These are phyloP conservation scores for Selaginella tamariscina DNA, from an alignment of 75 land plant species.

Conservation along the genomic window DNA sequence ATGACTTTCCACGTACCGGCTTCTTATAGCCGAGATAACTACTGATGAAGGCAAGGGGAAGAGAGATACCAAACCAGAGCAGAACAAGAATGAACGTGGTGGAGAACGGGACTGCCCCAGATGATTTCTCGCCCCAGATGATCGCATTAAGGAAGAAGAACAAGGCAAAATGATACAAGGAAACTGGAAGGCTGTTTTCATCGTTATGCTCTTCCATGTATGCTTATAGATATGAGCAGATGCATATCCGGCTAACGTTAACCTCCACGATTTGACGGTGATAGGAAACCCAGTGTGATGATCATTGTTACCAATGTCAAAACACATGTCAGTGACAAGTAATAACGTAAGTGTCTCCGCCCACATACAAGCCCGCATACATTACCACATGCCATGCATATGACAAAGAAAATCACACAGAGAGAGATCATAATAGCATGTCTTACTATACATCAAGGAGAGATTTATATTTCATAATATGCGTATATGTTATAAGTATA, in stretches of 20 bases:
- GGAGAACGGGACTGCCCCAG: neutral
- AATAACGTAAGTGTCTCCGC: too few species aligned
- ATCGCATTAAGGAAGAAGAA: slow-evolving; percentile 39
- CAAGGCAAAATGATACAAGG: slow-evolving; percentile 26
- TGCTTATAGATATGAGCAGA: slow-evolving; percentile 33
- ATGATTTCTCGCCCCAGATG: too few species aligned
- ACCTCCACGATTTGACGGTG: slow-evolving; percentile 41
- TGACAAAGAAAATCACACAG: too few species aligned
- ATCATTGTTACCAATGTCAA: slow-evolving; percentile 46
- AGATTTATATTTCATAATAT: too few species aligned
- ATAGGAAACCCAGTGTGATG: slow-evolving; percentile 37
- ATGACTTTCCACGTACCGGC: too few species aligned
- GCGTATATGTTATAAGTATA: too few species aligned
- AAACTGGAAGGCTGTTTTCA: slow-evolving; percentile 28
- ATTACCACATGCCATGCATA: too few species aligned
- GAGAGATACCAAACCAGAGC: neutral
- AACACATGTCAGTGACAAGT: too few species aligned
- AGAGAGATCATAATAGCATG: too few species aligned
- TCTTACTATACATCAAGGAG: too few species aligned
- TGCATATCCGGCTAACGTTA: slow-evolving; percentile 41
- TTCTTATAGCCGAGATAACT: neutral
- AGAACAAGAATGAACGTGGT: neutral
- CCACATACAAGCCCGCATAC: too few species aligned
- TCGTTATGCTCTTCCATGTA: slow-evolving; percentile 40
- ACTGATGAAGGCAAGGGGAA: neutral